Percentiles rank a stretch among this genome's conserved stretches.
Conservation (phyloP, 148 eudicot genomes). For the Hydrangea macrophylla region DNA sequence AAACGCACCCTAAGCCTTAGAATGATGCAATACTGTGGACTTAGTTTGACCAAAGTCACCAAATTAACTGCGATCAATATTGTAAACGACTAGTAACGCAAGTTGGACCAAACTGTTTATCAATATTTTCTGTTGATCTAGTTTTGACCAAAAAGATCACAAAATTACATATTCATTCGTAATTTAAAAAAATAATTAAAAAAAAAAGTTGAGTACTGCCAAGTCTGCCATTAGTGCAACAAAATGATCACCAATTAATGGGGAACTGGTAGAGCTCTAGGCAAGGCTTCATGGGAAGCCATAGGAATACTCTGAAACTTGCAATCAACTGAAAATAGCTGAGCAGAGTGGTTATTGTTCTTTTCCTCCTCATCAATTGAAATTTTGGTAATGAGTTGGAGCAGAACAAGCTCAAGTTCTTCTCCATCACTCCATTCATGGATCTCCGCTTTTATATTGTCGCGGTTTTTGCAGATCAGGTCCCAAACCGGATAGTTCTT, state of each 20-base stretch:
- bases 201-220: neutral
- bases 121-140: neutral
- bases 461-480: constrained; percentile 47
- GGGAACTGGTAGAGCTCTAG: constrained; percentile 47
- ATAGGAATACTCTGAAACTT: constrained; percentile 52
- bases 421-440: constrained; percentile 76
- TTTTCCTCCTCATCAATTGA: constrained; percentile 15
- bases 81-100: too few species aligned
- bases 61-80: too few species aligned
- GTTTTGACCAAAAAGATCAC: neutral
- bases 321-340: constrained; percentile 43
- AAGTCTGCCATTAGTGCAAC: neutral
- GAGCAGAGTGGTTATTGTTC: neutral
- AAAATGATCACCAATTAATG: constrained; percentile 9
- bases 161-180: neutral
- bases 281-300: constrained; percentile 40
- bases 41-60: too few species aligned
- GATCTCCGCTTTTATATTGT: constrained; percentile 39
- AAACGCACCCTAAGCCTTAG: too few species aligned
- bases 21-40: too few species aligned
- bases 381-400: constrained; percentile 37
- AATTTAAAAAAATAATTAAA: neutral
- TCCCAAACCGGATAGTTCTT: constrained; percentile 78
- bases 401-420: constrained; percentile 47
- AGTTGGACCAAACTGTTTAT: neutral